Evolutionary conservation across 2,329 filamentous ascomycete species (phyloP), one percentile per base, ranked within the genome.

Genomic region (Botrytis sinoallii): DNA sequence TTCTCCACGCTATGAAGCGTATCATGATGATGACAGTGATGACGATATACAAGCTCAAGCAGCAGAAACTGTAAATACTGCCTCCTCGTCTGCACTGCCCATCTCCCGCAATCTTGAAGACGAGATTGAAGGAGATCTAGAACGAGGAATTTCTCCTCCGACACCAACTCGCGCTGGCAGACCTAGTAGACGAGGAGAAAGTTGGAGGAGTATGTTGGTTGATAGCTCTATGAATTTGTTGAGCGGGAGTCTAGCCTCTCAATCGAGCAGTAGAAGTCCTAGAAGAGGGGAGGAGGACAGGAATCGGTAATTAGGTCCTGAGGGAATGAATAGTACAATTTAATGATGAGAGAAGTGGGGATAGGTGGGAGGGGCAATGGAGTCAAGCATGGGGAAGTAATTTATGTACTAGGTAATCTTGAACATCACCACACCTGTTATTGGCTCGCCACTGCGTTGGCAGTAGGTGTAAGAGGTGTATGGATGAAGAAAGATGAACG

Each of bases 31-130:
- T 57, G 80, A 83, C 38, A 83, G 83, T 29, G 82, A 82, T n/a
- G 82, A 85, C 59, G 82, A 84, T 57, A 76, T 85, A 22, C 85
- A 87, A 77, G 79, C 78, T 7, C 82, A 84, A 77, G 84, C 84
- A 48, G 82, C 82, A 2, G 83, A 85, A 72, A 83, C 82, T 4
- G 81, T 82, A 42, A 85, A 85, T 70, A 84, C 84, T 40, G 84
- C 85, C 9, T 84, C 85, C 5, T 86, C 86, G 40, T 84, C 87
- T 2, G 76, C 78, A 25, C 71, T 78, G 12, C 79, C 78, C 0
- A 78, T 79, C 22, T 52, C 76, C 1, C 73, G 67, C 3, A 73
- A 60, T 32, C 55, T 76, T 7, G 73, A 72, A 20, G 74, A 76
- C 57, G 72, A 75, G 16, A 74, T 74, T 10, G 74, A 75, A 69